Evolutionary conservation across 352 stramenopile species (phyloP), one percentile per base, ranked within the genome.

Genomic region (Globisporangium takayamanum): DNA sequence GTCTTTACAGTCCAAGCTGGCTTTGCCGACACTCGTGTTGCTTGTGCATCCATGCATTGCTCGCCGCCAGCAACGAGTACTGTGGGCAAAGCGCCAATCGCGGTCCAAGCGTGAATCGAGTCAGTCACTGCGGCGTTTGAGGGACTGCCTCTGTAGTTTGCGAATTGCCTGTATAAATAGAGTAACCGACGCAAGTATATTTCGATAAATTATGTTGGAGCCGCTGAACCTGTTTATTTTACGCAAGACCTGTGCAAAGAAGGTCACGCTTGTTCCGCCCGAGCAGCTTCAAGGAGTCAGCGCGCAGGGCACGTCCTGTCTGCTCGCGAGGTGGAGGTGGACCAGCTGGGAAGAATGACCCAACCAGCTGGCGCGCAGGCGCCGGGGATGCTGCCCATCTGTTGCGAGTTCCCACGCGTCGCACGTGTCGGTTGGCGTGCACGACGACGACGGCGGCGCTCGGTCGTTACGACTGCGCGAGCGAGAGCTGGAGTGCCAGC

Each of bases 291-390:
- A 63, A 63, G 50, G 36, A 63, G 58, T 63, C 58, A 57, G 58
- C 51, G 14, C 57, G 11, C 28, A 52, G 47, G 47, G 22, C 25
- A 26, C 12, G 47, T 12, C 39, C 57, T 28, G 55, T 60, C 45
- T 47, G 55, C 25, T 46, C 28, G 28, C 28, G 28, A 33, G 53
- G 37, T 51, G 52, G 37, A 55, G 54, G 60, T 56, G 53, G 53
- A 57, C 60, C 60, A 66, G 60, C 60, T 61, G 60, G 51, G 52
- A 56, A 56, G 59, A 60, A 65, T 60, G 22, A 61, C 49, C 60
- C 60, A 62, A 66, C 30, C 60, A 66, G 60, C 28, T 66, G 60
- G n/a, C 30, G 39, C 36, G 14, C 12, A 15, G 5, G 47, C 53
- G 28, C 39, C 5, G 37, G 51, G 33, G 44, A 49, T 28, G 12